Evolutionary conservation across 306 rosid genomes (phyloP).

Genomic region (Trichosanthes truncata): DNA sequence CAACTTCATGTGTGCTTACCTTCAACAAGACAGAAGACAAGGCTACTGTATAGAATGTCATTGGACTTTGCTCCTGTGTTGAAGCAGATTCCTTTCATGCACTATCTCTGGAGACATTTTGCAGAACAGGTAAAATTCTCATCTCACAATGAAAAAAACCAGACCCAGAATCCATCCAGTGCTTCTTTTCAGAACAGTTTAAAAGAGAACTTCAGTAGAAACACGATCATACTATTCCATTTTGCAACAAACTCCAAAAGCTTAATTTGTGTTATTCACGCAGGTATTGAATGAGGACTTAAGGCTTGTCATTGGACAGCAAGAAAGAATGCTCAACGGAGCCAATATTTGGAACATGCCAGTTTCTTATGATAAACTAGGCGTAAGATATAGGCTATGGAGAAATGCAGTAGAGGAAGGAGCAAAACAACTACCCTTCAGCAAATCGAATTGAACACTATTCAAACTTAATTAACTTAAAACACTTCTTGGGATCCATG

Average conservation of each 20-base stretch:
- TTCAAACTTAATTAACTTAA: conserved; percentile 5
- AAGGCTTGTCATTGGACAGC: conserved; percentile 76
- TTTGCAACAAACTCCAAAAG: neutral
- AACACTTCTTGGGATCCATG: conserved; percentile 13
- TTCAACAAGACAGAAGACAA: conserved; percentile 66
- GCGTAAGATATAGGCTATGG: conserved; percentile 82
- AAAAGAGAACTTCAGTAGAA: neutral
- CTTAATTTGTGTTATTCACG: neutral
- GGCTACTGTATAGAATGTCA: conserved; percentile 87
- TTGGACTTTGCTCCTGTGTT: conserved; percentile 79
- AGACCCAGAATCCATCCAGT: neutral
- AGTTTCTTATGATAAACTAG: conserved; percentile 82
- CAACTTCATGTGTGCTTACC: conserved; percentile 95
- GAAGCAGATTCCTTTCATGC: conserved; percentile 72
- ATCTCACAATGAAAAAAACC: neutral
- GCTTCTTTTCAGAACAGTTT: neutral
- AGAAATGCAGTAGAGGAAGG: conserved; percentile 74
- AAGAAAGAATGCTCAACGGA: conserved; percentile 75
- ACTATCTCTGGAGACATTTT: conserved; percentile 72
- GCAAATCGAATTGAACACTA: conserved; percentile 18
- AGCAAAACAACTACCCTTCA: conserved; percentile 52
- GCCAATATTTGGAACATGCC: conserved; percentile 82
- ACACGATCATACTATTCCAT: neutral
- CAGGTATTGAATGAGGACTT: conserved; percentile 90
- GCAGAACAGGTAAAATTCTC: conserved; percentile 64